A percentile compares a stretch with the other conserved stretches of the same genome.
Evolutionary conservation across 164 flowering plant genomes (phyloP).

Genomic region (Kalanchoe fedtschenkoi): DNA sequence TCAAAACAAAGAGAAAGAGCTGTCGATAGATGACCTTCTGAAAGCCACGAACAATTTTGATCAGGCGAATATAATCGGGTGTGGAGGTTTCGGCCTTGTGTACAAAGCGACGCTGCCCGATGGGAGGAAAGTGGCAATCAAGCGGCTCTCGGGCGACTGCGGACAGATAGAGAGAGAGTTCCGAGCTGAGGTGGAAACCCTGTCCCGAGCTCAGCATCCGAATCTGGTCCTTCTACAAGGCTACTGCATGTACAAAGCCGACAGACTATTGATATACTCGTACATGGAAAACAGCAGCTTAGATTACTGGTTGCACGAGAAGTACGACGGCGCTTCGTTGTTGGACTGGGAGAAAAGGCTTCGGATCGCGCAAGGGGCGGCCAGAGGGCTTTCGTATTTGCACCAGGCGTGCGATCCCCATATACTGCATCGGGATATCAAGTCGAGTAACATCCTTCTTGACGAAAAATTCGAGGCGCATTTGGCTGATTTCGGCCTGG

Average conservation of each 20-base stretch:
- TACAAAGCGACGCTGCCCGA: constrained; percentile 6
- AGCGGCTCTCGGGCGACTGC: constrained; percentile 7
- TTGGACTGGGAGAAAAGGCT: constrained; percentile 8
- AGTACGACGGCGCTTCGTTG: background rate
- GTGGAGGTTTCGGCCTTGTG: constrained; percentile 9
- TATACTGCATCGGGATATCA: constrained; percentile 5
- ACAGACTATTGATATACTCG: constrained; percentile 5
- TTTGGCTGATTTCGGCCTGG: constrained; percentile 6
- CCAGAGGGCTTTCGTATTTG: constrained; percentile 6
- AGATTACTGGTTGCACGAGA: constrained; percentile 10
- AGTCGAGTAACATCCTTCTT: constrained; percentile 9
- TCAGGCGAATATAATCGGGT: constrained; percentile 5
- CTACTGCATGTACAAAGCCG: constrained; percentile 5
- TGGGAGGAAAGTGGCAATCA: constrained; percentile 8
- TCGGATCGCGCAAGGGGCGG: constrained; percentile 5
- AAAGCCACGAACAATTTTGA: constrained; percentile 4
- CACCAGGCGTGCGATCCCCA: constrained; percentile 2
- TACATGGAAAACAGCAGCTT: constrained; percentile 7
- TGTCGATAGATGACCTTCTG: constrained; percentile 6
- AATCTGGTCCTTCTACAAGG: constrained; percentile 7
- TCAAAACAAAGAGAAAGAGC: constrained; percentile 6
- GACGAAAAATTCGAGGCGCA: constrained; percentile 6
- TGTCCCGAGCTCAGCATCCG: constrained; percentile 5
- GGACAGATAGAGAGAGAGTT: constrained; percentile 8
- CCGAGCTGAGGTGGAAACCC: constrained; percentile 7